Base-by-base conservation (phyloP, 345 rosid species). In the Euphorbia lathyris region DNA sequence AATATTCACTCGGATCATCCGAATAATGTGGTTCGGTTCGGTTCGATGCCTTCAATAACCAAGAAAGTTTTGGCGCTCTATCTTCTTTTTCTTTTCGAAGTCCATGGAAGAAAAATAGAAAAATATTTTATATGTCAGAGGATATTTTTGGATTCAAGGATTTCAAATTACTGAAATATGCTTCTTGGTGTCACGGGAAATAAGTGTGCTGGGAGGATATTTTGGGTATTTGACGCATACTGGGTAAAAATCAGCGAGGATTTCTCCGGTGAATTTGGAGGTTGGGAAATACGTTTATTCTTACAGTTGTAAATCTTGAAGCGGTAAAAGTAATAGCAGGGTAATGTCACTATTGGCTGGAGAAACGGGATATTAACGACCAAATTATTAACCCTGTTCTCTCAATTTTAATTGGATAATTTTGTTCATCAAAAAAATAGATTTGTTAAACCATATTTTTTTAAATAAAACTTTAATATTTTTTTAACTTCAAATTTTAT, bases 51-150 rank as follows among this genome's bases (percentile, higher is more conserved):
- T 43, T 29, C 36, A 64, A 45, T 0, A 19, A 43, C 53, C 36
- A 16, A 45, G 67, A 25, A 64, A 64, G 7, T 59, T 63, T 64
- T 64, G 68, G 68, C 68, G 57, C 68, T 64, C 38, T 27, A 11
- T 63, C 23, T 53, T 50, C 7, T n/a, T 14, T 34, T 12, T 26
- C 26, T 23, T 1, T 20, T 30, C 2, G 16, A 25, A 20, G 40
- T 26, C 34, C 11, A 12, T 1, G 16, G 27, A 14, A 22, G 2
- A 20, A 6, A 22, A 38, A 56, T 38, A 17, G 58, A 48, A 57
- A 9, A 64, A 45, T 38, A 40, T n/a, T 23, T 51, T 26, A 12
- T 52, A 36, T 10, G 42, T 8, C 45, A 3, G 55, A 3, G 9
- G 68, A 63, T 63, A 52, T 72, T 72, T 63, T 63, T 9, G 43